A percentile compares a stretch with the other conserved stretches of the same genome.
Conservation (phyloP, 495 filamentous ascomycete species). For the Tuber brumale region DNA sequence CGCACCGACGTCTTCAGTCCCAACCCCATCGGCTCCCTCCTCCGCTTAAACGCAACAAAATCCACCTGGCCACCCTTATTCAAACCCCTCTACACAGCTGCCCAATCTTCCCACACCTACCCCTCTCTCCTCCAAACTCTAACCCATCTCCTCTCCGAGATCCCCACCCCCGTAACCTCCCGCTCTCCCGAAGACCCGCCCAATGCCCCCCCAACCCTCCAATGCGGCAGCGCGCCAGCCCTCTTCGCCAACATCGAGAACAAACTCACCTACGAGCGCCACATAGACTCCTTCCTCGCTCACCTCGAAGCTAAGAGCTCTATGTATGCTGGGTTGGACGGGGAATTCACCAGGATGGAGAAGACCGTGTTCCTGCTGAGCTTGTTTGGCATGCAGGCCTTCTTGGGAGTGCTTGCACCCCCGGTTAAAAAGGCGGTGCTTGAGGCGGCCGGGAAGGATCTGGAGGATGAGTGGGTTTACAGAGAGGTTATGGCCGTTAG, state of each 20-base stretch:
- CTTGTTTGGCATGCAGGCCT: constrained; percentile 22
- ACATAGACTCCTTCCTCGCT: constrained; percentile 22
- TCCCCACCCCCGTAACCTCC: constrained; percentile 20
- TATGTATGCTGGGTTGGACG: constrained; percentile 27
- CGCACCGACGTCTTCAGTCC: constrained; percentile 2
- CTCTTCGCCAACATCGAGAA: constrained; percentile 12
- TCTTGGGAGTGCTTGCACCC: constrained; percentile 15
- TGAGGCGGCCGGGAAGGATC: constrained; percentile 15
- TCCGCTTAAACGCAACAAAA: constrained; percentile 36
- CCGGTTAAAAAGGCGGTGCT: constrained; percentile 22
- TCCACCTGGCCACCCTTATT: constrained; percentile 30
- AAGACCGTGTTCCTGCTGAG: constrained; percentile 32
- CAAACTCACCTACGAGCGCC: constrained; percentile 23
- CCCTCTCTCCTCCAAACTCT: constrained; percentile 13
- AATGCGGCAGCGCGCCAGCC: neutral
- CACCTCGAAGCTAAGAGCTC: constrained; percentile 24
- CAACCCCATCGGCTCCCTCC: constrained; percentile 15
- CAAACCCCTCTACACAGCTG: constrained; percentile 12
- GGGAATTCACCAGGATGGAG: constrained; percentile 22
- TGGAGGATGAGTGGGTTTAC: constrained; percentile 31
- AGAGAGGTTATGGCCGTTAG: constrained; percentile 30
- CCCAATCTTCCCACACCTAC: constrained; percentile 7
- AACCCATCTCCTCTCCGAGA: constrained; percentile 15
- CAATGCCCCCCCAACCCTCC: neutral
- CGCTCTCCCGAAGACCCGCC: constrained; percentile 12